phyloP scores from a whole-genome alignment of 2,329 filamentous ascomycete species.

The Alternaria ventricosa region DNA sequence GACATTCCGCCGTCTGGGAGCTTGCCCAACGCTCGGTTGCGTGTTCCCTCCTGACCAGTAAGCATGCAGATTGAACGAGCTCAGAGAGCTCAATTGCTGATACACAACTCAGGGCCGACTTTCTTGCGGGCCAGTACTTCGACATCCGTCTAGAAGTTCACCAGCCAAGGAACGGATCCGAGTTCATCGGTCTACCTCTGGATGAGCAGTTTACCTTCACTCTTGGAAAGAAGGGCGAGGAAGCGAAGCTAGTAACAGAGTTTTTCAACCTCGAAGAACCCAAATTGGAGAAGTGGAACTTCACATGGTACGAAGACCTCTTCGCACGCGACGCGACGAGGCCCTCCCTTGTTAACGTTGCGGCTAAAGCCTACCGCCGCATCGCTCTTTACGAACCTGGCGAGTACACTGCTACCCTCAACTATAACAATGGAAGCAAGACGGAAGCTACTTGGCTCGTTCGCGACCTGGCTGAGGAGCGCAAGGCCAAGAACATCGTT shows the following conservation, averaged over 20 bases:
- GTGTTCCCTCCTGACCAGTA: conserved; percentile 66
- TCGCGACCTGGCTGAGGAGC: conserved; percentile 70
- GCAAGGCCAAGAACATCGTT: conserved; percentile 84
- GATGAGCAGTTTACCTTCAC: conserved; percentile 79
- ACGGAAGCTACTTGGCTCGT: conserved; percentile 81
- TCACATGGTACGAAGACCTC: conserved; percentile 83
- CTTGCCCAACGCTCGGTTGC: conserved; percentile 62
- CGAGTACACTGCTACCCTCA: conserved; percentile 76
- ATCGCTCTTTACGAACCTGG: conserved; percentile 80
- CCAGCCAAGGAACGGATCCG: conserved; percentile 80
- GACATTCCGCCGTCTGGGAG: conserved; percentile 63
- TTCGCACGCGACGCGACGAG: conserved; percentile 75
- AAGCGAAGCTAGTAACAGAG: conserved; percentile 63
- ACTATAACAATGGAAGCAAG: conserved; percentile 74
- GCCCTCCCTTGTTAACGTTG: conserved; percentile 78
- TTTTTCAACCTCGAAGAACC: conserved; percentile 77
- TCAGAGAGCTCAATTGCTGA: conserved; percentile 8
- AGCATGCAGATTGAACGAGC: conserved; percentile 23
- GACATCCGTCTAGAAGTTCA: conserved; percentile 85
- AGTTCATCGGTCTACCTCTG: conserved; percentile 73
- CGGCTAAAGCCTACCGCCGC: conserved; percentile 77
- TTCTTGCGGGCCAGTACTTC: conserved; percentile 82
- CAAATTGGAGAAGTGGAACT: conserved; percentile 79
- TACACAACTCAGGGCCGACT: conserved; percentile 65
- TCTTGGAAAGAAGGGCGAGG: conserved; percentile 67